Evolutionary conservation across 2,329 filamentous ascomycete genomes (phyloP).

Genomic region (Penicillium corylophilum): DNA sequence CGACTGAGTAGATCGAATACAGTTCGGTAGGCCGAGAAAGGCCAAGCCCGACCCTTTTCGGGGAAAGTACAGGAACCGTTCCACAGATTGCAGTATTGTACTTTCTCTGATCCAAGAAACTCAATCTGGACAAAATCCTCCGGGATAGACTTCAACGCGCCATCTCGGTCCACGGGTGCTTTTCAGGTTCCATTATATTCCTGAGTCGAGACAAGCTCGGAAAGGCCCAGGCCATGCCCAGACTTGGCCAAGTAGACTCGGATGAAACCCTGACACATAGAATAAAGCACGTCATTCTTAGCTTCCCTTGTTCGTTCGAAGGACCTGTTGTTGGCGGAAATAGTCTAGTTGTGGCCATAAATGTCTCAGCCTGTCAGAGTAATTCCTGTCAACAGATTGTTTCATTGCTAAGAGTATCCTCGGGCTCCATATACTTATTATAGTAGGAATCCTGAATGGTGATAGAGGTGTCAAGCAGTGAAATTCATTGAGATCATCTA

Average conservation of each 20-base stretch:
- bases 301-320: background rate
- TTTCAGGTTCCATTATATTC: background rate
- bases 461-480: too few relatives aligned
- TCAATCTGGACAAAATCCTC: background rate
- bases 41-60: background rate
- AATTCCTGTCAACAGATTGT: too few relatives aligned
- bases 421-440: too few relatives aligned
- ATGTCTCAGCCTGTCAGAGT: too few relatives aligned
- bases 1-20: background rate
- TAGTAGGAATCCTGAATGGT: too few relatives aligned
- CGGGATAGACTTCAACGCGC: background rate
- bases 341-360: too few relatives aligned
- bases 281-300: slow-evolving; percentile 29
- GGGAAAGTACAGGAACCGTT: background rate
- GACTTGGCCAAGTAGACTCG: background rate
- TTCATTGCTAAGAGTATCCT: too few relatives aligned
- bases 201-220: background rate
- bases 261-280: slow-evolving; percentile 24
- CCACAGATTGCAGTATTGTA: background rate
- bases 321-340: background rate
- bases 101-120: background rate
- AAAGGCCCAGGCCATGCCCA: background rate
- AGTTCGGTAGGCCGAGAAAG: background rate
- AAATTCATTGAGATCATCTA: background rate
- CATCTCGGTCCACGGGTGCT: background rate